Evolutionary conservation across 352 stramenopile genomes (phyloP).

Genomic region (Blastocystis sp.): DNA sequence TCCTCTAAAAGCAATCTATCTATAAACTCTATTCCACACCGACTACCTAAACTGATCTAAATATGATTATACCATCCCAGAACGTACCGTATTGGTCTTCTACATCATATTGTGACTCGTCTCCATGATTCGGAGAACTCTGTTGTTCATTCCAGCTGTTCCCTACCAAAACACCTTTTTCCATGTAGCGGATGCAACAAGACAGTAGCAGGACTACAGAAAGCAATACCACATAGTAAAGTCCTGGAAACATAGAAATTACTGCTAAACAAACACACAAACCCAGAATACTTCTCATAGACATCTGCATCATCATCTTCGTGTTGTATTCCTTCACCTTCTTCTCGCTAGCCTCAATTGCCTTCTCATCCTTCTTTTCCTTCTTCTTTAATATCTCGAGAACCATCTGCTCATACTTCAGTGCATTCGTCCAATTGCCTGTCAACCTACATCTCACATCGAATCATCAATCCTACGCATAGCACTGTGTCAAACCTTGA

Average conservation of each 20-base stretch:
- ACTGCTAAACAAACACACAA: slow-evolving; percentile 3
- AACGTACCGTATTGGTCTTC: not conserved
- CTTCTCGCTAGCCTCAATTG: not conserved
- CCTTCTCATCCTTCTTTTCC: slow-evolving; percentile 5
- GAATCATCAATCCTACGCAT: not conserved
- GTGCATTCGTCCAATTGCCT: not conserved
- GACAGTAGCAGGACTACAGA: not conserved
- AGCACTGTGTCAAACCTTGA: slow-evolving; percentile 19
- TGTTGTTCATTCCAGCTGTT: not conserved
- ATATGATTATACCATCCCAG: not conserved
- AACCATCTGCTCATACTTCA: slow-evolving; percentile 49
- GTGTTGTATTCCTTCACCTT: slow-evolving; percentile 49
- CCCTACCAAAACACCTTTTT: not conserved
- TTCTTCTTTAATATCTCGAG: slow-evolving; percentile 10
- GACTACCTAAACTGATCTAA: not conserved
- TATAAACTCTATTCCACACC: not conserved
- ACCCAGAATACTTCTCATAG: slow-evolving; percentile 57
- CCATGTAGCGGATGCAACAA: not conserved
- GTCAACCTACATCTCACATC: slow-evolving; percentile 6
- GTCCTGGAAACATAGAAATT: not conserved
- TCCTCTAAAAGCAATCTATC: not conserved
- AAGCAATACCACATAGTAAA: not conserved
- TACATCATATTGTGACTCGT: not conserved
- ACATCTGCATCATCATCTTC: slow-evolving; percentile 54
- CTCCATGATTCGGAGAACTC: not conserved